Conservation (phyloP, 345 rosid genomes). For the Rhodamnia rubescens region DNA sequence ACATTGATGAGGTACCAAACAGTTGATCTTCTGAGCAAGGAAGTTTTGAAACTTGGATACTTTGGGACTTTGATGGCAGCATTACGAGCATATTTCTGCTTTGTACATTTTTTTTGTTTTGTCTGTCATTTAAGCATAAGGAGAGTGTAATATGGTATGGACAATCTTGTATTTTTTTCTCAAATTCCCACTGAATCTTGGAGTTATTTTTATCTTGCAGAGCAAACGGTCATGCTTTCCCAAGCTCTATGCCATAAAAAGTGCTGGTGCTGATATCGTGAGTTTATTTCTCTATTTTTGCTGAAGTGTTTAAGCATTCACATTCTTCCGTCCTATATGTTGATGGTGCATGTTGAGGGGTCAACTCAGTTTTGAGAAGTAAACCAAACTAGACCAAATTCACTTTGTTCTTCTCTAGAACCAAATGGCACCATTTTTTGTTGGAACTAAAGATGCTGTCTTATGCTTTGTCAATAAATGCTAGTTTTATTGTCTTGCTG, state of each 20-base stretch:
- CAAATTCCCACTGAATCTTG: background rate
- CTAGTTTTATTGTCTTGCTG: background rate
- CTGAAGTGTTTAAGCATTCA: background rate
- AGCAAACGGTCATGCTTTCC: conserved; percentile 78
- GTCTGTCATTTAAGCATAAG: background rate
- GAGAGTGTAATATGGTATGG: background rate
- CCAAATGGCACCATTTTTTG: background rate
- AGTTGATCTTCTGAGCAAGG: background rate
- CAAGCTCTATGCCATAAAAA: conserved; percentile 75
- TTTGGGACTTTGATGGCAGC: background rate
- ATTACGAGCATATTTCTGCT: background rate
- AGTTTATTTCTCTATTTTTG: conserved; percentile 16
- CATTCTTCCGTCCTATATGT: background rate
- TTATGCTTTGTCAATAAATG: background rate
- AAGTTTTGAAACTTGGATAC: background rate
- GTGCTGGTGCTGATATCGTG: conserved; percentile 86
- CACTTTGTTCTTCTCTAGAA: background rate
- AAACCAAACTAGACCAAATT: background rate
- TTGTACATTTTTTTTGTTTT: background rate
- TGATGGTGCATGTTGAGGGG: background rate
- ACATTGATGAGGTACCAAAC: background rate
- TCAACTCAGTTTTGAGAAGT: background rate
- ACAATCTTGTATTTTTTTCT: background rate
- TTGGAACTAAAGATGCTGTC: background rate
- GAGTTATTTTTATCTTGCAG: conserved; percentile 27